Conservation (phyloP, 192 early-diverging fungal species). For the Dissophora ornata region DNA sequence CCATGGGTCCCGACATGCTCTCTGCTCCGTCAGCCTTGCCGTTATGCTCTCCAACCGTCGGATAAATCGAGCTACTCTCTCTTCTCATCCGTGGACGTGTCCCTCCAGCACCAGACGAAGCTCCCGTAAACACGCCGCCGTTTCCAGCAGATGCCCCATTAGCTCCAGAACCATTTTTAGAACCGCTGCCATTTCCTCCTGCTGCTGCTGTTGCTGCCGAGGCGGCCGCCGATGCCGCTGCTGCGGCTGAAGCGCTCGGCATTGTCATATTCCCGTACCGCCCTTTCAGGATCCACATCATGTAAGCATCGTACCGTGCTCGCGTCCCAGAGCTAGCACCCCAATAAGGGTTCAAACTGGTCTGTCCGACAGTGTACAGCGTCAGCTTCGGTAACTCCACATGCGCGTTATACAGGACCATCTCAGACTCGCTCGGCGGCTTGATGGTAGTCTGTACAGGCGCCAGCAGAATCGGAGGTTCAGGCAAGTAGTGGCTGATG, state of each 20-base stretch:
- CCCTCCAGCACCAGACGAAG: neutral
- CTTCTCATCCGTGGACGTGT: neutral
- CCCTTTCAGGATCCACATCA: conserved; percentile 42
- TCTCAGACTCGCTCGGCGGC: conserved; percentile 32
- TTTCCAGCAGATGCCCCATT: neutral
- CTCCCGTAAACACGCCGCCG: neutral
- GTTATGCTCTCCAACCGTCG: neutral
- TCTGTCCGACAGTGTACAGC: conserved; percentile 42
- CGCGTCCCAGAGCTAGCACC: conserved; percentile 33
- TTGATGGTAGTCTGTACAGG: conserved; percentile 35
- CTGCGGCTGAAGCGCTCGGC: neutral
- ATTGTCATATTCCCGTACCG: conserved; percentile 30
- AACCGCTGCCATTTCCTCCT: neutral
- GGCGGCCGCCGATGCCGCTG: neutral
- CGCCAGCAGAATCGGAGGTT: conserved; percentile 40
- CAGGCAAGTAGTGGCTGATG: conserved; percentile 18
- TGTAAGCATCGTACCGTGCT: conserved; percentile 42
- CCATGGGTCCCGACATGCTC: neutral
- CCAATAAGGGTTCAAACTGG: conserved; percentile 43
- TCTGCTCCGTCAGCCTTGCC: neutral
- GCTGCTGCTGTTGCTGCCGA: neutral
- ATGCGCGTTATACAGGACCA: conserved; percentile 42
- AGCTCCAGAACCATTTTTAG: neutral
- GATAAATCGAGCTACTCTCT: conserved; percentile 7
- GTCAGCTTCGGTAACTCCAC: conserved; percentile 50